Percentiles rank a stretch among this genome's conserved stretches.
Evolutionary conservation across 192 early-diverging fungal genomes (phyloP).

Genomic region (Chytriomyces sp.): DNA sequence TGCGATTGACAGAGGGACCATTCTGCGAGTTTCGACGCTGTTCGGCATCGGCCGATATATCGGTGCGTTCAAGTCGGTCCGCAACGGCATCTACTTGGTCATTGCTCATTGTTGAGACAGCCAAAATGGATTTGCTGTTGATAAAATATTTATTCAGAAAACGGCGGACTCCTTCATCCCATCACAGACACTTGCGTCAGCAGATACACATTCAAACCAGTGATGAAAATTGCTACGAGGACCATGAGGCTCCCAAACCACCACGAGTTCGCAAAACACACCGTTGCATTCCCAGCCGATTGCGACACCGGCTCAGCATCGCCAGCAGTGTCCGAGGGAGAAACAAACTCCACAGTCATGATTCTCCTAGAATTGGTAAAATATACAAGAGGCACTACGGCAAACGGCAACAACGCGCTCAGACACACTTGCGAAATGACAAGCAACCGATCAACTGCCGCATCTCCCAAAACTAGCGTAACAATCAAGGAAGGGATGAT

Average conservation of each 20-base stretch:
- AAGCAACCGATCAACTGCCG: slow-evolving; percentile 59
- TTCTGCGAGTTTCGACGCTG: background rate
- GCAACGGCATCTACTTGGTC: background rate
- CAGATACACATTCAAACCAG: slow-evolving; percentile 41
- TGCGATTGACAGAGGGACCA: background rate
- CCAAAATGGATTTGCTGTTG: background rate
- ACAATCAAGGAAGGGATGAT: slow-evolving; percentile 72
- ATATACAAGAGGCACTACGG: slow-evolving; percentile 68
- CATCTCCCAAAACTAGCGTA: slow-evolving; percentile 57
- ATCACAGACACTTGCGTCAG: slow-evolving; percentile 30
- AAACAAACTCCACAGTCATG: slow-evolving; percentile 44
- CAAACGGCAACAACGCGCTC: slow-evolving; percentile 75
- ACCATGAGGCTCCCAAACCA: slow-evolving; percentile 28
- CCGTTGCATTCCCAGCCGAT: background rate
- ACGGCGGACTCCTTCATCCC: background rate
- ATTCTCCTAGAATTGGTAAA: slow-evolving; percentile 60
- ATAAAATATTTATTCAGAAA: background rate
- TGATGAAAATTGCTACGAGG: slow-evolving; percentile 32
- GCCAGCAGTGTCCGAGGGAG: background rate
- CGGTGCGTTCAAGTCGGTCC: background rate
- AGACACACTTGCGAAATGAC: slow-evolving; percentile 69
- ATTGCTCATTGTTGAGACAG: background rate
- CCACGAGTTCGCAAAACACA: slow-evolving; percentile 22
- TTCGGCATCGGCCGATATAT: background rate
- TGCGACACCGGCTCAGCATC: slow-evolving; percentile 13